A percentile compares a stretch with the other conserved stretches of the same genome.
Evolutionary conservation across 148 eudicot genomes (phyloP).

Genomic region (Persicaria maculosa): DNA sequence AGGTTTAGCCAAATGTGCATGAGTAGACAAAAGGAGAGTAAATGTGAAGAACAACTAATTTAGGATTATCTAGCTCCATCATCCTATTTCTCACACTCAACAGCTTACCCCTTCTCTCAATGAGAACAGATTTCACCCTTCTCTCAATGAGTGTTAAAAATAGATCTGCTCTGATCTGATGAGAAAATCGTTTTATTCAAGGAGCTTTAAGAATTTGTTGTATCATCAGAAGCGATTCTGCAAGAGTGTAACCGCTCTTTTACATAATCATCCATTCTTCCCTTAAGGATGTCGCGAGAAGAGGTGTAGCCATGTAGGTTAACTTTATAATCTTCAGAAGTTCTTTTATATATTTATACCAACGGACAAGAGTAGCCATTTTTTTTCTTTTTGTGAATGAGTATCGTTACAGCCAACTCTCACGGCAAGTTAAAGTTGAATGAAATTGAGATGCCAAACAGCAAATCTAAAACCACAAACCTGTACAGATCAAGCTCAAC

Average conservation of each 20-base stretch:
- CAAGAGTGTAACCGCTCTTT: background rate
- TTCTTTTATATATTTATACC: no score
- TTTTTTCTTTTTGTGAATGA: background rate
- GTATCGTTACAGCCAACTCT: background rate
- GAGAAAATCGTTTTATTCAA: background rate
- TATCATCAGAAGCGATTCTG: background rate
- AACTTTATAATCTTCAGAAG: no score
- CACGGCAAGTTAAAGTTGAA: background rate
- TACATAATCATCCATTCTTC: background rate
- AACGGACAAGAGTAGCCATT: background rate
- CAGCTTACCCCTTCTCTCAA: background rate
- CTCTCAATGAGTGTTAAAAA: background rate
- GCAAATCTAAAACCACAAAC: conserved; percentile 24
- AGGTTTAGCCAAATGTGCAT: conserved; percentile 9
- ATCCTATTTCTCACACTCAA: background rate
- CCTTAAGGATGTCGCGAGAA: background rate
- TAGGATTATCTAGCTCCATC: conserved; percentile 1
- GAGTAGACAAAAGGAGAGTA: background rate
- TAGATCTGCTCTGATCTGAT: background rate
- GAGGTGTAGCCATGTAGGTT: background rate
- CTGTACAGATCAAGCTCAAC: conserved; percentile 85
- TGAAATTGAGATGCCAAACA: background rate
- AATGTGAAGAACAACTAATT: background rate
- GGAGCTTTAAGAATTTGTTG: background rate
- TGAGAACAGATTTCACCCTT: background rate